Base-by-base conservation (phyloP, 257 asterid species). In the Verbena officinalis region DNA sequence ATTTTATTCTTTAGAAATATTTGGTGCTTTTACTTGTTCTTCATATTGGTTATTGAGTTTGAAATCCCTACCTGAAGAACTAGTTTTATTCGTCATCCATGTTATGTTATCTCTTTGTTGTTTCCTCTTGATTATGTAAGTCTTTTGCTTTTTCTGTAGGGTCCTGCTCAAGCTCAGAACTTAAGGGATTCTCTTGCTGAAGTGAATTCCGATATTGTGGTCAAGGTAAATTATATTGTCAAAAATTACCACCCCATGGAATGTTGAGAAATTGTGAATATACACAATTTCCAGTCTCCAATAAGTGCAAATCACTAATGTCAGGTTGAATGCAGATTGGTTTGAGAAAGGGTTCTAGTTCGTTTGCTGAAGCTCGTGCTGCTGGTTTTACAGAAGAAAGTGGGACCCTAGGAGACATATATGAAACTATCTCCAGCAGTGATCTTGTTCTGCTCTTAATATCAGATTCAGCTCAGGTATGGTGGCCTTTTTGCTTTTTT, bases 151-250 rank as follows among this genome's bases (percentile, higher is more conserved):
- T 65, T 24, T 56, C 22, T 56, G 48, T 62, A 92, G 98, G 98
- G 98, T 44, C 98, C 98, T 43, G 98, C 98, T 38, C 98, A 93
- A 77, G 98, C 98, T 66, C 98, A 93, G 77, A 93, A 93, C 62
- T 66, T 93, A 55, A 87, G 87, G 70, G 98, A 93, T 74, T 93
- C 98, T 33, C 83, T 89, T 14, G 80, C 79, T 6, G 98, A 93
- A 58, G 80, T 70, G 7, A 87, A 84, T 31, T 89, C 97, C n/a
- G 91, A 85, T 73, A 83, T 89, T 66, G 95, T 87, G 64, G 96
- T 93, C 51, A 93, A 93, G 96, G 97, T 89, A 62, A 55, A 30
- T 23, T 64, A 23, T 3, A 59, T 27, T 33, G 9, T 52, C 36
- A 38, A 30, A 4, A n/a, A 43, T 8, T 31, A 1, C 12, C 4